These are phyloP conservation scores for Metroxylon sagu DNA, from an alignment of 176 grass and related monocot species.

Conservation along the genomic window DNA sequence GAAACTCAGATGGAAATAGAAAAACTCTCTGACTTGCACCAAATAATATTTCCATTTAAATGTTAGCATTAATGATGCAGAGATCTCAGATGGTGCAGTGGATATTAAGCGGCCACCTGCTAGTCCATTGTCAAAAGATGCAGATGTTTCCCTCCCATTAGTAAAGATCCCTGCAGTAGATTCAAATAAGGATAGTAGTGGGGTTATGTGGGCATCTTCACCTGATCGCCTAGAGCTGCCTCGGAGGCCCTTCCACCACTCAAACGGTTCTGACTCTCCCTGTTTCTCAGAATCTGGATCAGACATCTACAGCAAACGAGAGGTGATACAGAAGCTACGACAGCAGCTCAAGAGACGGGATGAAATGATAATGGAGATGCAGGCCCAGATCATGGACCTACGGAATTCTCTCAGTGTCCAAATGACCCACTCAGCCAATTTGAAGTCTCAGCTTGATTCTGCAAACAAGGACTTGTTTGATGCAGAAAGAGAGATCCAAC, in stretches of 20 bases:
- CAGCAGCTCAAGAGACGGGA: slow-evolving; percentile 44
- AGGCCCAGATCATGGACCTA: slow-evolving; percentile 34
- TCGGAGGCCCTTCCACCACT: slow-evolving; percentile 30
- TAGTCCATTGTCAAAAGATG: slow-evolving; percentile 5
- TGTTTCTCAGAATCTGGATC: slow-evolving; percentile 44
- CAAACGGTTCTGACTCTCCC: slow-evolving; percentile 35
- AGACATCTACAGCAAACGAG: slow-evolving; percentile 39
- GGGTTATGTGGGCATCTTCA: slow-evolving; percentile 35
- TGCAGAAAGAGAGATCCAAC: slow-evolving; percentile 41
- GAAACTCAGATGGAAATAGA: no score
- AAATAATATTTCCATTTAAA: no score
- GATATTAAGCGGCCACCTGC: slow-evolving; percentile 17
- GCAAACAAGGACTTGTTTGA: slow-evolving; percentile 33
- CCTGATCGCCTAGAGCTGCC: slow-evolving; percentile 32
- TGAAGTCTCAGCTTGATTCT: slow-evolving; percentile 36
- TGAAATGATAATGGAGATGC: slow-evolving; percentile 56
- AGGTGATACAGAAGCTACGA: slow-evolving; percentile 46
- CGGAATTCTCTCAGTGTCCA: slow-evolving; percentile 35
- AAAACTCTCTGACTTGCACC: no score
- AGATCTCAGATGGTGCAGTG: slow-evolving; percentile 1
- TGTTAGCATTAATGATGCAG: no score
- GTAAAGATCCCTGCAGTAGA: slow-evolving; percentile 18
- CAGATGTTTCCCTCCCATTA: slow-evolving; percentile 30
- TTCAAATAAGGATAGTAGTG: slow-evolving; percentile 22
- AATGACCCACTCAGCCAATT: slow-evolving; percentile 18